Evolutionary conservation across 371 early-diverging fungal species (phyloP).

Genomic region (Mucor sp.): DNA sequence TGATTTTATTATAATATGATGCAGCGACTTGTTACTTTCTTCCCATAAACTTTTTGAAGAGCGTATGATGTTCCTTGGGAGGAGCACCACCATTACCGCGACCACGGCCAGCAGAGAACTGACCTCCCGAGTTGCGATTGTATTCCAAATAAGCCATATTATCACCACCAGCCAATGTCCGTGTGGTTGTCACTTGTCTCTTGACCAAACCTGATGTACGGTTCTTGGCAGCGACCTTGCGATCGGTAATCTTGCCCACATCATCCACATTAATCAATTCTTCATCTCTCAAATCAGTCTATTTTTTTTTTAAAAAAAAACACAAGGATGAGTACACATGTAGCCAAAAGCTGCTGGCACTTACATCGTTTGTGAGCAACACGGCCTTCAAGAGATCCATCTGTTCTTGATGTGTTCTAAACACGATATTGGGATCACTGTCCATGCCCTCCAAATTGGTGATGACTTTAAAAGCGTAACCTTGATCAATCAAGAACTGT

Average conservation of each 20-base stretch:
- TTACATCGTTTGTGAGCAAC: slow-evolving; percentile 76
- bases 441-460: slow-evolving; percentile 84
- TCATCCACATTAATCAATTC: slow-evolving; percentile 43
- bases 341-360: slow-evolving; percentile 26
- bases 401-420: slow-evolving; percentile 79
- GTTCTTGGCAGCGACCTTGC: slow-evolving; percentile 44
- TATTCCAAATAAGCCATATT: slow-evolving; percentile 95
- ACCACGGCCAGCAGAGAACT: slow-evolving; percentile 43
- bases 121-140: slow-evolving; percentile 44
- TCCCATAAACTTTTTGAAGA: slow-evolving; percentile 71
- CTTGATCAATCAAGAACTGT: slow-evolving; percentile 99
- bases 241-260: slow-evolving; percentile 47
- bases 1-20: background rate
- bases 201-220: slow-evolving; percentile 33
- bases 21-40: slow-evolving; percentile 27
- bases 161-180: slow-evolving; percentile 88
- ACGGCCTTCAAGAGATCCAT: slow-evolving; percentile 90
- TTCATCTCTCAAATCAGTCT: slow-evolving; percentile 69
- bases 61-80: slow-evolving; percentile 62
- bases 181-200: slow-evolving; percentile 66
- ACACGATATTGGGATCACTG: slow-evolving; percentile 70
- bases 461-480: slow-evolving; percentile 98
- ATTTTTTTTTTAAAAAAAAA: too few species aligned
- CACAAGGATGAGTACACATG: too few species aligned
- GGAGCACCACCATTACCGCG: slow-evolving; percentile 36